phyloP scores from a whole-genome alignment of 306 rosid species.

The Acacia confusa region DNA sequence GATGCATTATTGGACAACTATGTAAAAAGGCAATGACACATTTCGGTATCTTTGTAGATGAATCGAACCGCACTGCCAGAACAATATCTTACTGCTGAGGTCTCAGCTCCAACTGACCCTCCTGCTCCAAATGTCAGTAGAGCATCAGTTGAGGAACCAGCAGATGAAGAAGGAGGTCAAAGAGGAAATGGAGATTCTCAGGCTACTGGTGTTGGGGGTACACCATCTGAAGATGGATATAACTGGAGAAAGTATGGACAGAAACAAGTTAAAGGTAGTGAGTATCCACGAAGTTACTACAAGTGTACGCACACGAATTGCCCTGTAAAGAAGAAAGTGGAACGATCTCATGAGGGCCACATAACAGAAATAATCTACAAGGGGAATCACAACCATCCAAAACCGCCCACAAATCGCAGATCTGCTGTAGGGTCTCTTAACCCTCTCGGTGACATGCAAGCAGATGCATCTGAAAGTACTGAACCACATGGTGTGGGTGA shows the following conservation, averaged over 20 bases:
- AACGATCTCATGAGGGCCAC: constrained; percentile 90
- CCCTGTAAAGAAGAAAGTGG: constrained; percentile 91
- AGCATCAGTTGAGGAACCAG: constrained; percentile 65
- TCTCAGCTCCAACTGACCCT: constrained; percentile 46
- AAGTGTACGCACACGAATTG: constrained; percentile 88
- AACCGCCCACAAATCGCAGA: constrained; percentile 81
- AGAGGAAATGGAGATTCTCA: constrained; percentile 65
- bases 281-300: constrained; percentile 92
- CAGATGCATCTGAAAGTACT: constrained; percentile 60
- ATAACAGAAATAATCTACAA: constrained; percentile 93
- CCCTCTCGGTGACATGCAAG: constrained; percentile 59
- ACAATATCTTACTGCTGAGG: constrained; percentile 62
- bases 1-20: constrained; percentile 14
- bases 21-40: constrained; percentile 9
- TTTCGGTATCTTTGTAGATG: constrained; percentile 41
- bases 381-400: constrained; percentile 85
- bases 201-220: constrained; percentile 59
- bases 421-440: constrained; percentile 62
- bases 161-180: constrained; percentile 71
- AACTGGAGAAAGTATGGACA: constrained; percentile 98
- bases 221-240: constrained; percentile 84
- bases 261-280: constrained; percentile 96
- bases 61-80: constrained; percentile 49
- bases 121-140: constrained; percentile 49
- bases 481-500: constrained; percentile 60